Evolutionary conservation across 169 alveolate genomes (phyloP), one percentile per base, ranked within the genome.

Genomic region (Eimeria zaria): DNA sequence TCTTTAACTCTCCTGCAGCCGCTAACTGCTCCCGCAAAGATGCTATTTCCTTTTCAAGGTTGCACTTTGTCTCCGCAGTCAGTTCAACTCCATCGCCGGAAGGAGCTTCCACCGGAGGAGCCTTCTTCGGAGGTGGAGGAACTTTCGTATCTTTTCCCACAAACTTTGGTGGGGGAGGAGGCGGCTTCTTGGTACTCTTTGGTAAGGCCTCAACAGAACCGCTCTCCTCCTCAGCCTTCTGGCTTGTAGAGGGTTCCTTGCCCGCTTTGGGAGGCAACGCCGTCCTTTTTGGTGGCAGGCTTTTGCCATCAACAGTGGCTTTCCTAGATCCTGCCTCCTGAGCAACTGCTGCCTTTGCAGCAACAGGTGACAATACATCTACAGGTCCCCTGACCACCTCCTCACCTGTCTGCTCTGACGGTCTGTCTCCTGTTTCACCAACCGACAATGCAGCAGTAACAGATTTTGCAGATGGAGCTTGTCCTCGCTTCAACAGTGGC

Each of bases 41-140:
- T 39, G 60, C 93, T n/a, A 87, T 58, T 87, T 87, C 93, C 83
- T 87, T 60, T 36, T 87, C 93, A 87, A 87, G 93, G 30, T 87
- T 87, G 48, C 51, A 46, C n/a, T 60, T 62, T 22, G 46, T 39
- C 64, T 87, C 93, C 41, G 5, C 36, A 22, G 60, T 60, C 44
- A 87, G 27, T 6, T 27, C 71, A n/a, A 16, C 67, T 48, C 81
- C 64, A 87, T 48, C 60, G 64, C 36, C 48, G 24, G 44, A 11
- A n/a, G 64, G 60, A 36, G 78, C 80, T 27, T 11, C 60, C 93
- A 62, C 80, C 4, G 93, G 93, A 2, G 78, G 60, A 22, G 81
- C 93, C 41, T 62, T 39, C 18, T 20, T 87, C 58, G 93, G 91
- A 18, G 91, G 91, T 7, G 91, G 58, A 60, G 93, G 93, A 24